These are phyloP conservation scores for Albugo candida DNA, from an alignment of 352 stramenopile species.

Conservation along the genomic window DNA sequence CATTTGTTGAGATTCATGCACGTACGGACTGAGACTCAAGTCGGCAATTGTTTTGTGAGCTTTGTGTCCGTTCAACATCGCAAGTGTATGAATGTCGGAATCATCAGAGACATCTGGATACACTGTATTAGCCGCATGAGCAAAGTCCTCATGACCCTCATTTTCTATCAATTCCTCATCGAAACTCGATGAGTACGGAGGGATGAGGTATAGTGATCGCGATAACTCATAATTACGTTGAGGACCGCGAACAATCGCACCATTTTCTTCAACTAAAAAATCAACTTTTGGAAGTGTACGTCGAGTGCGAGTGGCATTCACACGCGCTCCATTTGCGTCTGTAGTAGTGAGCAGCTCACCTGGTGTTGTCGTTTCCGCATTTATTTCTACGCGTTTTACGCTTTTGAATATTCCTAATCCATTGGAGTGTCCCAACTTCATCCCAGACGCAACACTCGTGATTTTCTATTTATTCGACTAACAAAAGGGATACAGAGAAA, in stretches of 20 bases:
- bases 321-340: constrained; percentile 34
- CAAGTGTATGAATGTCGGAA: neutral
- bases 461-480: no score
- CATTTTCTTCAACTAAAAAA: constrained; percentile 70
- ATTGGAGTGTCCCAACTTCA: no score
- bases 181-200: neutral
- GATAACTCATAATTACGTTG: constrained; percentile 14
- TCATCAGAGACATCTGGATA: neutral
- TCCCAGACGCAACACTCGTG: no score
- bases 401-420: constrained; percentile 24
- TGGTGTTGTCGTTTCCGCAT: constrained; percentile 68
- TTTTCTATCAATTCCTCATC: neutral
- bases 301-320: constrained; percentile 33
- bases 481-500: no score
- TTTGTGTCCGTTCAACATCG: no score
- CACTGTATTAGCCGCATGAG: no score
- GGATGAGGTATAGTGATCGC: neutral
- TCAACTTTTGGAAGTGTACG: constrained; percentile 66
- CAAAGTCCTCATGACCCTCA: neutral
- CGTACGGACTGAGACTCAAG: neutral
- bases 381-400: constrained; percentile 64
- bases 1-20: neutral
- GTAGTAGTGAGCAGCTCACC: constrained; percentile 53
- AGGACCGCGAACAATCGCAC: constrained; percentile 50
- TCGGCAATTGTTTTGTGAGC: neutral